Percentiles rank a stretch among this genome's conserved stretches.
These are phyloP conservation scores for Clonostachys rhizophaga DNA, from an alignment of 2,329 filamentous ascomycete genomes.

Conservation along the genomic window DNA sequence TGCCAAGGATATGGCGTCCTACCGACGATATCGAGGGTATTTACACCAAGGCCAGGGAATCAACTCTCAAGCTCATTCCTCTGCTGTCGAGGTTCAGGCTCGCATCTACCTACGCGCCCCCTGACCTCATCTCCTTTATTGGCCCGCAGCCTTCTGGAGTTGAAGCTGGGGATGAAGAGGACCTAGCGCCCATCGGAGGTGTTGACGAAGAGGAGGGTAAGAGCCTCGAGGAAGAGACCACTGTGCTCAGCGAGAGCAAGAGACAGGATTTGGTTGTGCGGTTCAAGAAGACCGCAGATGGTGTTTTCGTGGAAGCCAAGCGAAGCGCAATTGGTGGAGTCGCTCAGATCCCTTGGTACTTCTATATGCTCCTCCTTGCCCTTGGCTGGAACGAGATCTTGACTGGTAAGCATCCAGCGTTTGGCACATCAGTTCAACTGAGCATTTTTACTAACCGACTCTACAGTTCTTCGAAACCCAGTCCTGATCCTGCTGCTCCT, in stretches of 20 bases:
- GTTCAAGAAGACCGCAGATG: slow-evolving; percentile 98
- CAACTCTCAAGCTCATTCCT: slow-evolving; percentile 85
- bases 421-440: background rate
- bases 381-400: slow-evolving; percentile 99
- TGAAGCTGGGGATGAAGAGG: slow-evolving; percentile 83
- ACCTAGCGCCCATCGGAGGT: slow-evolving; percentile 82
- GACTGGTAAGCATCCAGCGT: slow-evolving; percentile 60
- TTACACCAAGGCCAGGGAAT: slow-evolving; percentile 89
- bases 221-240: slow-evolving; percentile 94
- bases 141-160: slow-evolving; percentile 71
- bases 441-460: background rate
- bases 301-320: slow-evolving; percentile 97
- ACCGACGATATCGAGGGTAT: slow-evolving; percentile 95
- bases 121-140: slow-evolving; percentile 81
- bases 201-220: slow-evolving; percentile 94
- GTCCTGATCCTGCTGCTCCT: slow-evolving; percentile 88
- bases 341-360: slow-evolving; percentile 89
- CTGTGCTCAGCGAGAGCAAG: slow-evolving; percentile 85
- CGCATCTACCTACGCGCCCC: slow-evolving; percentile 66
- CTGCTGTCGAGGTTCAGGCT: slow-evolving; percentile 82
- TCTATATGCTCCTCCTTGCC: slow-evolving; percentile 83
- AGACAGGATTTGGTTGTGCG: slow-evolving; percentile 86
- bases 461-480: slow-evolving; percentile 83
- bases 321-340: slow-evolving; percentile 93
- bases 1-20: slow-evolving; percentile 94